phyloP scores from a whole-genome alignment of 768 basidiomycete genomes.

The Hygrocybe punicea region DNA sequence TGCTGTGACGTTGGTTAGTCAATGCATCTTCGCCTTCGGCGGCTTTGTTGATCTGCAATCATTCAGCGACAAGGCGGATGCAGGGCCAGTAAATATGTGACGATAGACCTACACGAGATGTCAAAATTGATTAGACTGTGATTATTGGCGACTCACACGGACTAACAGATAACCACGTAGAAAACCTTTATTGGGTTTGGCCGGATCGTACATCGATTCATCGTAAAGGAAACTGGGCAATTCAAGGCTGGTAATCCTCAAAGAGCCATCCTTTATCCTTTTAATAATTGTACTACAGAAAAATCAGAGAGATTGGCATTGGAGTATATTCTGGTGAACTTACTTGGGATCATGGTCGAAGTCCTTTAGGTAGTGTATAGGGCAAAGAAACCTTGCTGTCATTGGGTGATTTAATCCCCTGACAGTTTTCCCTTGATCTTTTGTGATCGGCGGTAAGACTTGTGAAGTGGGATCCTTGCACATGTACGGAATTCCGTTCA shows the following conservation, averaged over 20 bases:
- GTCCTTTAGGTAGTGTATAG: not conserved
- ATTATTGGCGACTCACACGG: not conserved
- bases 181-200: conserved; percentile 1
- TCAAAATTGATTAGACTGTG: not conserved
- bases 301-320: not conserved
- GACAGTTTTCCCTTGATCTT: not conserved
- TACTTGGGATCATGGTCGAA: not conserved
- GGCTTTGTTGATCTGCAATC: not conserved
- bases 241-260: not conserved
- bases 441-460: not conserved
- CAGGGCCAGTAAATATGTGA: conserved; percentile 4
- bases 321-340: not conserved
- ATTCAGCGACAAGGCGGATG: not conserved
- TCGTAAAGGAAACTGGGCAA: conserved; percentile 8
- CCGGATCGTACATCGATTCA: conserved; percentile 1
- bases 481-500: not conserved
- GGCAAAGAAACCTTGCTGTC: not conserved
- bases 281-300: not conserved
- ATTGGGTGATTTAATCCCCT: conserved; percentile 4
- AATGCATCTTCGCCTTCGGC: conserved; percentile 6
- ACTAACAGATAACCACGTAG: conserved; percentile 2
- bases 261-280: not conserved
- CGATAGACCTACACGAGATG: not conserved
- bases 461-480: not conserved
- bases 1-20: conserved; percentile 20